Evolutionary conservation across 805 yeast species (phyloP), one percentile per base, ranked within the genome.

Genomic region (Starmerella vaccinii): DNA sequence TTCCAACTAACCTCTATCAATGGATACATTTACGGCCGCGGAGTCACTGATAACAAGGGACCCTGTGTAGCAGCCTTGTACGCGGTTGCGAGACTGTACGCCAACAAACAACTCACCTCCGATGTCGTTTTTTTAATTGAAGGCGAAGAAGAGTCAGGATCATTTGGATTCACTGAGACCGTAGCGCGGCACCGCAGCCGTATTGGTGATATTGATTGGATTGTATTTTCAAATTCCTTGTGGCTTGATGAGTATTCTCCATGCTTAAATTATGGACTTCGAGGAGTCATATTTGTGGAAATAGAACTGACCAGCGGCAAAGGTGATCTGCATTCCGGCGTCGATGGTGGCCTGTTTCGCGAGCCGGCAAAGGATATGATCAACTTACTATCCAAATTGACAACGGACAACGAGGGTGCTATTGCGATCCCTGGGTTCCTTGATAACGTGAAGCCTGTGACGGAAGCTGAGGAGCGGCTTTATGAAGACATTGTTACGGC

Each of bases 131-230:
- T 92, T 59, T 62, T 90, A 15, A 73, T 90, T 45, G 98, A 90
- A 67, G 98, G 98, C 41, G 96, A 88, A 65, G 98, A 92, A 66
- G 98, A 90, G 65, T 76, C 85, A 51, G 97, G 97, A 0, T 85
- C 95, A 0, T 76, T 76, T 59, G 96, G 97, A 0, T 87, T 90
- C 63, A 80, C 80, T 59, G 73, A 78, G 3, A 80, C 82, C 0
- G 76, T 90, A n/a, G 60, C 62, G 23, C 63, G 72, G 29, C 70
- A 72, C 50, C 56, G 56, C 12, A 65, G 65, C 1, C 53, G 76
- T 4, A 78, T 89, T 59, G 89, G 89, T 1, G 70, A 75, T 9
- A 78, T 92, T 50, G 97, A 90, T 68, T 89, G 95, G 94, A 80
- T 90, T 39, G 67, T 90, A 54, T 73, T 90, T 57, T 82, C 95